A percentile compares a stretch with the other conserved stretches of the same genome.
These are phyloP conservation scores for Syzygium malaccense DNA, from an alignment of 441 rosid genomes.

Conservation along the genomic window DNA sequence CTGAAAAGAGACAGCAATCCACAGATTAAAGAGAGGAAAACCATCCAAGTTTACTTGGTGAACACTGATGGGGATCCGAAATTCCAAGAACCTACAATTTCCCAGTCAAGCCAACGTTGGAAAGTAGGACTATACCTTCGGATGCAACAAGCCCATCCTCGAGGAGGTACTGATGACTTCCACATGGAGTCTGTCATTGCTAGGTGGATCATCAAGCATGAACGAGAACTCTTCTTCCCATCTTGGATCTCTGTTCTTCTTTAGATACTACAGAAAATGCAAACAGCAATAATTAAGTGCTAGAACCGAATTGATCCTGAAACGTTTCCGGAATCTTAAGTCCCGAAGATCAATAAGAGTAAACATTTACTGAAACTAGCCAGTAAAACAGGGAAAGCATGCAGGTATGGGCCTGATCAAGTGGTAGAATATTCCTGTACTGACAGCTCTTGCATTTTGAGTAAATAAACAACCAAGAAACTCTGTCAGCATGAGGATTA, in stretches of 20 bases:
- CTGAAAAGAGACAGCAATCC: not conserved
- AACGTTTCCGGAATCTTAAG: not conserved
- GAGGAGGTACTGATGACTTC: conserved; percentile 61
- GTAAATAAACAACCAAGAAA: not conserved
- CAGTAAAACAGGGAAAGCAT: not conserved
- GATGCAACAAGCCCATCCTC: conserved; percentile 51
- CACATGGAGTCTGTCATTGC: conserved; percentile 46
- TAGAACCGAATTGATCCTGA: not conserved
- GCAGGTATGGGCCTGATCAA: not conserved
- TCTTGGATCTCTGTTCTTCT: conserved; percentile 64
- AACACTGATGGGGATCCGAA: not conserved
- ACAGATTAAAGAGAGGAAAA: not conserved
- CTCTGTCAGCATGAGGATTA: not conserved
- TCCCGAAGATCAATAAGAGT: not conserved
- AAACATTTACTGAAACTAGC: not conserved
- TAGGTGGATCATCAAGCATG: conserved; percentile 52
- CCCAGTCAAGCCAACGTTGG: not conserved
- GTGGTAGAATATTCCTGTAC: not conserved
- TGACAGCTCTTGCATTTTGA: not conserved
- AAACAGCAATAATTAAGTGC: not conserved
- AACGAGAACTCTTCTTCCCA: conserved; percentile 71
- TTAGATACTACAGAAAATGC: conserved; percentile 31
- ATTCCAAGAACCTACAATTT: not conserved
- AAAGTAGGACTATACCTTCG: conserved; percentile 29
- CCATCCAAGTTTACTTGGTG: not conserved